Evolutionary conservation across 1,284 basidiomycete species (phyloP), one percentile per base, ranked within the genome.

Genomic region (Microbotryomycetes sp.): DNA sequence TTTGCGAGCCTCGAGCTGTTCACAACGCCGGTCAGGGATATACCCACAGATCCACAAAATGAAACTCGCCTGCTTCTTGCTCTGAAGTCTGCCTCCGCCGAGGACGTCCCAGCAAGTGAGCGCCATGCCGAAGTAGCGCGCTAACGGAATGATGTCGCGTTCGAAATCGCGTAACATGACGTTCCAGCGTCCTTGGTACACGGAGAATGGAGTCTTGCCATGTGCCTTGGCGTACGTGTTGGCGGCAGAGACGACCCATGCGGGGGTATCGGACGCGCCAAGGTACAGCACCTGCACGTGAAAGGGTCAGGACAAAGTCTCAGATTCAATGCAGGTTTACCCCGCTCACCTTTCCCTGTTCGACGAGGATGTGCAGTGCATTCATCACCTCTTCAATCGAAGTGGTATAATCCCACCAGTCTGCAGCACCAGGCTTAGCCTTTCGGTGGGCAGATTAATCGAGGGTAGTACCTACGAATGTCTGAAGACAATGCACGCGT

Each of bases 111-210:
- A 84, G 0, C 81, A 80, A 1, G 78, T 77, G 0, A 66, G 21
- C 0, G 79, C 77, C 76, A 79, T 75, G 55, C 79, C 78, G 55
- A 79, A 78, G 58, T 65, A 69, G 41, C 75, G 74, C 52, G 73
- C 75, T 82, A 84, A 83, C 5, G 82, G 82, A 54, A 85, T 78
- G 64, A 85, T 80, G n/a, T 84, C 82, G 15, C 81, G 76, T 74
- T 84, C 83, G 57, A 83, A 75, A 60, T 81, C 81, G 51, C 82
- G 77, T 41, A 41, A 65, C 59, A 79, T 71, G 52, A 83, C 74
- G 66, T 77, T 81, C 80, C 80, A 85, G 13, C 69, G 66, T 27
- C 82, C 83, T 71, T 84, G 82, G 70, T 82, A 85, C 57, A 84
- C 75, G 49, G 79, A 77, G 64, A 85, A 84, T 6, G 78, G 81